Percentiles rank a stretch among this genome's conserved stretches.
Conservation (phyloP, 257 asterid genomes). For the Jacaranda copaia region DNA sequence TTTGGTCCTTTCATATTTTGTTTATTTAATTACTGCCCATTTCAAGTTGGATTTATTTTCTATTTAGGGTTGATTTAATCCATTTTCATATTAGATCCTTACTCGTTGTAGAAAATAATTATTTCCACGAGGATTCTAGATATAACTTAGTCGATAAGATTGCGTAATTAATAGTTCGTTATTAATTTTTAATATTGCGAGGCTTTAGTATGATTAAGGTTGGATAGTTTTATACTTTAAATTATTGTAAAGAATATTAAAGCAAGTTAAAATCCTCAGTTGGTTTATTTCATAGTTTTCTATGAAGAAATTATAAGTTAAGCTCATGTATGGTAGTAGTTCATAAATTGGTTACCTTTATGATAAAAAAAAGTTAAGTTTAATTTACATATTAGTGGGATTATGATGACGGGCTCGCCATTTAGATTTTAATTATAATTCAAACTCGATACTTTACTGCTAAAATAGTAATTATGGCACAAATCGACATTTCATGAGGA, state of each 20-base stretch:
- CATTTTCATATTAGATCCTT: not conserved
- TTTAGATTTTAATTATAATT: too few species aligned
- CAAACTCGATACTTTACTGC: too few species aligned
- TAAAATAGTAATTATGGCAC: too few species aligned
- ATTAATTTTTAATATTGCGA: not conserved
- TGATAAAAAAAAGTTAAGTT: too few species aligned
- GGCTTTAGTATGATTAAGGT: not conserved
- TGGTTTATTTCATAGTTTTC: too few species aligned
- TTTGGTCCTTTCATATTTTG: slow-evolving; percentile 29
- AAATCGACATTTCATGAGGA: too few species aligned
- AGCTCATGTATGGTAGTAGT: too few species aligned
- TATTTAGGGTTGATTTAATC: not conserved
- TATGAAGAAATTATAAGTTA: too few species aligned
- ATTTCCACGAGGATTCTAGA: not conserved
- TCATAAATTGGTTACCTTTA: too few species aligned
- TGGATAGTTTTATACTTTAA: not conserved
- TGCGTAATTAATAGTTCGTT: not conserved
- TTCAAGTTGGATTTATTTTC: not conserved
- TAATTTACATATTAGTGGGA: too few species aligned
- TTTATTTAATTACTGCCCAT: slow-evolving; percentile 14
- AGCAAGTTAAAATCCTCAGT: not conserved
- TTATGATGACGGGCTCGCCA: too few species aligned
- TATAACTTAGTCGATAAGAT: too few species aligned
- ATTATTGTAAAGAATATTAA: not conserved
- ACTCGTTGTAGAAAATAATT: not conserved